phyloP scores from a whole-genome alignment of 176 grass and related monocot species.

The Oryza punctata region DNA sequence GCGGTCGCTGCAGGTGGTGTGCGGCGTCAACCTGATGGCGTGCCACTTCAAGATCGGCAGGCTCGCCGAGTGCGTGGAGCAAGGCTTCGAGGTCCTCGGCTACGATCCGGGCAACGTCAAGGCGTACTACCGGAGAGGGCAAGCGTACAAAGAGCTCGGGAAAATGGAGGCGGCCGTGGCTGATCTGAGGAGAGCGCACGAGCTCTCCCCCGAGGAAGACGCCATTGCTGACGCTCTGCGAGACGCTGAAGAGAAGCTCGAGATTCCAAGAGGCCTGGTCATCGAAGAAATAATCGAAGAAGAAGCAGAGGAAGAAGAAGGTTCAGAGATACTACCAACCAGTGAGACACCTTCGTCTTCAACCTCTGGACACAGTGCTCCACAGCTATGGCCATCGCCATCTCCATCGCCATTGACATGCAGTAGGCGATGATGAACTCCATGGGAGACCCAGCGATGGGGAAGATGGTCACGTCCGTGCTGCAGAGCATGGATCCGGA shows the following conservation, averaged over 20 bases:
- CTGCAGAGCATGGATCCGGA: slow-evolving; percentile 95
- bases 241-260: slow-evolving; percentile 52
- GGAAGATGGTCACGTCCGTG: slow-evolving; percentile 84
- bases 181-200: slow-evolving; percentile 75
- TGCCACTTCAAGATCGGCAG: slow-evolving; percentile 76
- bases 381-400: slow-evolving; percentile 53
- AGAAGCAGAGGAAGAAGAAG: background rate
- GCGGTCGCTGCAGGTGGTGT: slow-evolving; percentile 62
- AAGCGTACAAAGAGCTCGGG: slow-evolving; percentile 81
- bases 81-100: slow-evolving; percentile 83
- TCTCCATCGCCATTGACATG: slow-evolving; percentile 54
- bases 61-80: slow-evolving; percentile 76
- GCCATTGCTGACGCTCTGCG: slow-evolving; percentile 81
- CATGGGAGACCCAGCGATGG: slow-evolving; percentile 87
- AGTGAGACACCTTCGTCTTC: slow-evolving; percentile 43
- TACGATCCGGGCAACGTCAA: slow-evolving; percentile 83
- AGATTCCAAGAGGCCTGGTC: slow-evolving; percentile 49
- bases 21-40: slow-evolving; percentile 91
- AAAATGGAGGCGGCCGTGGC: slow-evolving; percentile 75
- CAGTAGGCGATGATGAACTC: slow-evolving; percentile 76
- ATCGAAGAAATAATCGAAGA: slow-evolving; percentile 90
- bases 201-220: slow-evolving; percentile 84
- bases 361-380: slow-evolving; percentile 41
- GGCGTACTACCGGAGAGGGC: slow-evolving; percentile 96
- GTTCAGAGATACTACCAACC: slow-evolving; percentile 35